phyloP scores from a whole-genome alignment of 106 monocot genomes.

The Cymbidium sinense region DNA sequence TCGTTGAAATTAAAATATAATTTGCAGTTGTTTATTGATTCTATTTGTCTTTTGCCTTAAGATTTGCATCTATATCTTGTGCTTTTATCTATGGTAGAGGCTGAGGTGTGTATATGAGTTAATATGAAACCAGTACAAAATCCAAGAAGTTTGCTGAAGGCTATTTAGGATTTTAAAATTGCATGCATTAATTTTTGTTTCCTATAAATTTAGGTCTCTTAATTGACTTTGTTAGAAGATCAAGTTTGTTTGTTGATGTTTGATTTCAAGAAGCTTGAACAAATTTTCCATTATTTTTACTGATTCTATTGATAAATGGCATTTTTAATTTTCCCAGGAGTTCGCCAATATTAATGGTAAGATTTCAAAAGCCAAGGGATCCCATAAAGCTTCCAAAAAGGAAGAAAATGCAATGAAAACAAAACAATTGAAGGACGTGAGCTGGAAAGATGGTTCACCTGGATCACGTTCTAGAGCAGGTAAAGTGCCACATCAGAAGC shows the following conservation, averaged over 20 bases:
- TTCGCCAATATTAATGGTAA: constrained; percentile 69
- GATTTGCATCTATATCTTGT: background rate
- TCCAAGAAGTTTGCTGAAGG: background rate
- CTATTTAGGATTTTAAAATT: background rate
- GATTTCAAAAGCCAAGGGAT: constrained; percentile 56
- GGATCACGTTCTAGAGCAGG: constrained; percentile 28
- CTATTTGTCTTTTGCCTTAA: background rate
- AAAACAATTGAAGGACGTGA: constrained; percentile 33
- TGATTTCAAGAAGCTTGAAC: background rate
- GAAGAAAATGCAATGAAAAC: constrained; percentile 22
- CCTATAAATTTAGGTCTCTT: background rate
- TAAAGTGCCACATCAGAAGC: constrained; percentile 35
- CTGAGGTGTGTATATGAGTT: too few relatives aligned
- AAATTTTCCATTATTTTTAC: background rate
- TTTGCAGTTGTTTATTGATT: too few relatives aligned
- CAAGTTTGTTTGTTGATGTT: background rate
- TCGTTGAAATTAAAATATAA: background rate
- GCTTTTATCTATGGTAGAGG: background rate
- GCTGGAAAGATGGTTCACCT: constrained; percentile 19
- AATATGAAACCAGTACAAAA: background rate
- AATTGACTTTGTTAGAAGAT: background rate
- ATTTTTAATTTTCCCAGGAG: constrained; percentile 40
- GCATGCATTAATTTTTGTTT: background rate
- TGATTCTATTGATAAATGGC: background rate
- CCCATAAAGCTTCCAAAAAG: constrained; percentile 35